Evolutionary conservation across 192 early-diverging fungal species (phyloP), one percentile per base, ranked within the genome.

Genomic region (Coemansia erecta): DNA sequence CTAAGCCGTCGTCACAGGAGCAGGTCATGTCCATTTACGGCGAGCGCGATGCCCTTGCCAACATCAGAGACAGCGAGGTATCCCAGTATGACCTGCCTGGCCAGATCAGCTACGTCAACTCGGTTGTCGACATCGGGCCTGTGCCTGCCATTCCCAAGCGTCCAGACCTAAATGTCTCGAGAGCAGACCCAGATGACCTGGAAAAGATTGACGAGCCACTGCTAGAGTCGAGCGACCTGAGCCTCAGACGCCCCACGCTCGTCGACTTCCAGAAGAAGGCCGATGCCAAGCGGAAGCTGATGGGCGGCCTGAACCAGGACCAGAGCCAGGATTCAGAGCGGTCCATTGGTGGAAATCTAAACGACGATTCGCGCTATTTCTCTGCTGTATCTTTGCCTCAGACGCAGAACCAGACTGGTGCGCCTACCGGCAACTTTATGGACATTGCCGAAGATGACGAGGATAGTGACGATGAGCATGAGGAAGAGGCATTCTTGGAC

Each of bases 401-500:
- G 33, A 33, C 53, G 13, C 45, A 33, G 5, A 39, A 56, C 10
- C 62, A 46, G 19, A 14, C 54, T 15, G 46, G 31, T 14, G 12
- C n/a, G 3, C 22, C 50, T 26, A 21, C 35, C 14, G 37, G 24
- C 53, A 44, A 26, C 6, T 50, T 44, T 22, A 35, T 35, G 14
- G 35, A 13, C 5, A 35, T 40, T n/a, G n/a, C 17, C 15, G 18
- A 19, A 10, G 37, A 22, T 18, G 1, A 19, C 12, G 10, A 15
- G 6, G 37, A 40, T 14, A 26, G 22, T 8, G 28, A 40, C 54
- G 46, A 52, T 8, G 62, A 56, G 17, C 11, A 37, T 13, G 52
- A 62, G 1, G 68, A 63, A 13, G 66, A 68, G 26, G 73, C 59
- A 24, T 64, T 67, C 39, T 53, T 77, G 49, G 68, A 71, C 9